Base-by-base conservation (phyloP, 768 basidiomycete species). In the Trametes sanguinea region DNA sequence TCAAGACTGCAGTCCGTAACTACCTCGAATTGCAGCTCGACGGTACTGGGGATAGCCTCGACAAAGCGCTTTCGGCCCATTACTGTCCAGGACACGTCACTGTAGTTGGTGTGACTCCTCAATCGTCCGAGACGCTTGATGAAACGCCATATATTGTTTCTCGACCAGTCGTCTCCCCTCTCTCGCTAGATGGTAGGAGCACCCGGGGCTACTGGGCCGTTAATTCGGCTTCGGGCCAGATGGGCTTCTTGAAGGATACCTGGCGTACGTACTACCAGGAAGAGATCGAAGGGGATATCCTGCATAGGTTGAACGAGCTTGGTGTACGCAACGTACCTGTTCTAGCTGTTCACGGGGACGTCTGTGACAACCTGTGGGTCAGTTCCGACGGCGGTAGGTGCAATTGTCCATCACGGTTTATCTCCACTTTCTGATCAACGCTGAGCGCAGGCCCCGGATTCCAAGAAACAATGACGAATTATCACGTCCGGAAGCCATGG, bases 141-240 rank as follows among this genome's bases (percentile, higher is more conserved):
- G 6, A 37, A 37, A 11, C 6, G 11, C 6, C 35, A 1, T 60
- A 29, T 43, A 29, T 64, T 2, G 39, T 58, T 4, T 64, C 62
- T 8, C 51, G 57, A n/a, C 52, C 62, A 0, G 52, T 64, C 3
- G 47, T 64, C 0, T 50, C 57, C 2, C 62, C 62, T 0, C 39
- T 50, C 10, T 42, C 37, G 1, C 30, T 64, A 6, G 39, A 16
- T 13, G 53, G 62, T 5, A 57, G 62, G 6, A 44, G 39, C 14
- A 64, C 62, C n/a, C 33, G 52, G 5, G 62, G 62, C 11, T 59
- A 59, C 27, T 64, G 62, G 62, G 62, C 62, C 2, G 57, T 64
- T 7, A n/a, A 54, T 8, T 32, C 10, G 5, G n/a, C 14, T 16
- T 30, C 57, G 1, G 29, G 30, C 3, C 50, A n/a, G 2, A 16